These are phyloP conservation scores for Epichloe gansuensis DNA, from an alignment of 2,329 filamentous ascomycete genomes.

Conservation along the genomic window DNA sequence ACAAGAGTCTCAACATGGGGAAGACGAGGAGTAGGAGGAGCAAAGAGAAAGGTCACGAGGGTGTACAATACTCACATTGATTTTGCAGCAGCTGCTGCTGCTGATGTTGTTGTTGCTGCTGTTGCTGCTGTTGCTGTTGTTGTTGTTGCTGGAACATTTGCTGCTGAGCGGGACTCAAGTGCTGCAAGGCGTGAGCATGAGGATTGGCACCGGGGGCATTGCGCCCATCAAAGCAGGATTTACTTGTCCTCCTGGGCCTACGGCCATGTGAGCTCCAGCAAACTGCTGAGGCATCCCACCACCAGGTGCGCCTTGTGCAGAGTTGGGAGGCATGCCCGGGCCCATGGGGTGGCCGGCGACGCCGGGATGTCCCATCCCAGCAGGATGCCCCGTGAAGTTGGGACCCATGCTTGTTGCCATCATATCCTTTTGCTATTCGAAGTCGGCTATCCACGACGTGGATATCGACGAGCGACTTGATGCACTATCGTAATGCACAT, in stretches of 20 bases:
- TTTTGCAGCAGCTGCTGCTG: conserved; percentile 26
- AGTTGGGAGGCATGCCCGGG: conserved; percentile 53
- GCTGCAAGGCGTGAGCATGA: conserved; percentile 59
- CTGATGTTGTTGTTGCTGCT: conserved; percentile 33
- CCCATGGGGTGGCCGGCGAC: conserved; percentile 54
- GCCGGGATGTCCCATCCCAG: conserved; percentile 59
- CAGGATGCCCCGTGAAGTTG: conserved; percentile 55
- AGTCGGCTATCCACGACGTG: conserved; percentile 46
- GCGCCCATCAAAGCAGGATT: conserved; percentile 65
- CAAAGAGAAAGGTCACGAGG: not conserved
- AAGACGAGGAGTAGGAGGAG: not conserved
- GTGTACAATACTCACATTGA: conserved; percentile 19
- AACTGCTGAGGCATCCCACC: conserved; percentile 56
- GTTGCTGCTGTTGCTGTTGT: conserved; percentile 39
- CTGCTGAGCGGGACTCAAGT: conserved; percentile 50
- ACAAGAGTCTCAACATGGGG: not conserved
- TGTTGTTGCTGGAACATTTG: conserved; percentile 47
- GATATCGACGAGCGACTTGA: conserved; percentile 40
- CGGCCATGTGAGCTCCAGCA: conserved; percentile 51
- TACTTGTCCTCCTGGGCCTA: conserved; percentile 59
- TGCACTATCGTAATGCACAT: conserved; percentile 38
- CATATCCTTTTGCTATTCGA: conserved; percentile 33
- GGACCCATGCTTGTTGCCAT: conserved; percentile 56
- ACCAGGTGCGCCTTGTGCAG: conserved; percentile 54
- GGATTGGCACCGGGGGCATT: conserved; percentile 57